phyloP scores from a whole-genome alignment of 2,329 filamentous ascomycete species.

The Monilinia laxa region DNA sequence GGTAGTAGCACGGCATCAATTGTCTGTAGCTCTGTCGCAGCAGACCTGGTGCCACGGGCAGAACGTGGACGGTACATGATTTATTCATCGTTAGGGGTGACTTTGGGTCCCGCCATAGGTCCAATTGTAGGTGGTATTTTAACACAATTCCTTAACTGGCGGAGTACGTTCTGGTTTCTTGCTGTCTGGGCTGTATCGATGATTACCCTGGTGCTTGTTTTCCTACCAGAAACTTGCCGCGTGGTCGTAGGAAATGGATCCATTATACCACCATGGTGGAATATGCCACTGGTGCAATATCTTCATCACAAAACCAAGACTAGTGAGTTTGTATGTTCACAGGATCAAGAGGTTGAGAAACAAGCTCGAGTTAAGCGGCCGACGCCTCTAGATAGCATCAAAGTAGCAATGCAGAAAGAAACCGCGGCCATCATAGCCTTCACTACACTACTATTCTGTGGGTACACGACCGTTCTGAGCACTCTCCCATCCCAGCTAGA shows the following conservation, averaged over 20 bases:
- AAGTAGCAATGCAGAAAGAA: constrained; percentile 46
- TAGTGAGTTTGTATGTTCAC: neutral
- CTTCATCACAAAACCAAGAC: neutral
- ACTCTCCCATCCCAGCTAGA: constrained; percentile 44
- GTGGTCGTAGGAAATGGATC: constrained; percentile 55
- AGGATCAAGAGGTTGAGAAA: neutral
- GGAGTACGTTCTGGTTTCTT: constrained; percentile 53
- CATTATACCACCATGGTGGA: constrained; percentile 54
- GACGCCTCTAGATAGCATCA: constrained; percentile 42
- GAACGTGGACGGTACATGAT: constrained; percentile 67
- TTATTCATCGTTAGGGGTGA: constrained; percentile 56
- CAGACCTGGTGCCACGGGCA: constrained; percentile 60
- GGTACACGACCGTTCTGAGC: constrained; percentile 48
- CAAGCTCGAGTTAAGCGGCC: neutral
- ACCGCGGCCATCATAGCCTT: constrained; percentile 47
- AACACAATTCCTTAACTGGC: constrained; percentile 31
- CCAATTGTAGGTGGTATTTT: constrained; percentile 34
- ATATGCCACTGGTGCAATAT: constrained; percentile 44
- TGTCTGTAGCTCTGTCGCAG: constrained; percentile 58
- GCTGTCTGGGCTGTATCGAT: constrained; percentile 28
- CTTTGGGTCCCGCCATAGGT: constrained; percentile 44
- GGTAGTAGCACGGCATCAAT: constrained; percentile 60
- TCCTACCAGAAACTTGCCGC: constrained; percentile 54
- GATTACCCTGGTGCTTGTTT: constrained; percentile 30
- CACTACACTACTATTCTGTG: constrained; percentile 46